These are phyloP conservation scores for Yamadazyma conglobata DNA, from an alignment of 1,139 yeast species.

Conservation along the genomic window DNA sequence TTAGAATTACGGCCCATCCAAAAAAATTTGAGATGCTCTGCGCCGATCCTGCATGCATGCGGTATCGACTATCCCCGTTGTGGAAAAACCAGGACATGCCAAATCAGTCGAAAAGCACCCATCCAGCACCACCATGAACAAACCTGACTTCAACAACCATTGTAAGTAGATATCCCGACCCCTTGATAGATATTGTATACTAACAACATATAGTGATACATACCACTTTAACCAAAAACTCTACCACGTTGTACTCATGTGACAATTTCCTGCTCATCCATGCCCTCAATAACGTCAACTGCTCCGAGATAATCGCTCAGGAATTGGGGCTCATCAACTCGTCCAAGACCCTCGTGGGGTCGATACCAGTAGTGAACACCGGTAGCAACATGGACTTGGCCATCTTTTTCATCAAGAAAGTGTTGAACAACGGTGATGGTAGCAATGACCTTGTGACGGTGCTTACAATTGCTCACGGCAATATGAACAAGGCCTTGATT, in stretches of 20 bases:
- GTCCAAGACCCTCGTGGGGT: conserved; percentile 43
- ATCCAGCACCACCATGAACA: conserved; percentile 21
- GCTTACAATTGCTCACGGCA: conserved; percentile 42
- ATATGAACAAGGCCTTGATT: conserved; percentile 43
- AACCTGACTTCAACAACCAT: conserved; percentile 26
- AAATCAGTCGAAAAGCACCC: too few relatives aligned
- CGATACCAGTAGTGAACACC: conserved; percentile 33
- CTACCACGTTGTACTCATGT: conserved; percentile 55
- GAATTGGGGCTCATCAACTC: conserved; percentile 53
- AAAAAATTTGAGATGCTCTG: conserved; percentile 10
- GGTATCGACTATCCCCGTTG: too few relatives aligned
- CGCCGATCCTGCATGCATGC: too few relatives aligned
- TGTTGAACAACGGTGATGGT: conserved; percentile 38
- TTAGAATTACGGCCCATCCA: too few relatives aligned
- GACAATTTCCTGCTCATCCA: conserved; percentile 45
- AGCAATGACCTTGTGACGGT: conserved; percentile 51
- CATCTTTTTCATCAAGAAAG: conserved; percentile 49
- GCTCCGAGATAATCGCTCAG: conserved; percentile 53
- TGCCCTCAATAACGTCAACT: conserved; percentile 39
- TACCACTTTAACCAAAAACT: conserved; percentile 48
- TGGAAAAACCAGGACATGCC: too few relatives aligned
- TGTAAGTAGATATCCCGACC: conserved; percentile 28
- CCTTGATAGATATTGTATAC: conserved; percentile 8
- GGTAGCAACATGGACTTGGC: conserved; percentile 30
- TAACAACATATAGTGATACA: conserved; percentile 32